Conservation (phyloP, 176 grass and related monocot genomes). For the Dendrocalamus sinicus region DNA sequence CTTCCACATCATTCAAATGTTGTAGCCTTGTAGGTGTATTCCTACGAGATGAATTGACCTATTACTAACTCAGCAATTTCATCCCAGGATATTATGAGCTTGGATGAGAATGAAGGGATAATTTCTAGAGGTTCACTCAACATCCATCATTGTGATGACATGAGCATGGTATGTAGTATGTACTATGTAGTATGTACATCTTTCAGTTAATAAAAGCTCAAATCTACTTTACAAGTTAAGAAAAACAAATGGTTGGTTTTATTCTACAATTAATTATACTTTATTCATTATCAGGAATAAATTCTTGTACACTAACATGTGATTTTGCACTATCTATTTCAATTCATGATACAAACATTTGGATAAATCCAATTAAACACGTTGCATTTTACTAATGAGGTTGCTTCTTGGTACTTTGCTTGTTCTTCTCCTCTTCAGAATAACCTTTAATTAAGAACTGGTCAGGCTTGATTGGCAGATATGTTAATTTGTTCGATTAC, state of each 20-base stretch:
- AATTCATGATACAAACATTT: not conserved
- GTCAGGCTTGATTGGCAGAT: not conserved
- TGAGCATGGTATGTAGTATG: constrained; percentile 68
- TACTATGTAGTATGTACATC: constrained; percentile 41
- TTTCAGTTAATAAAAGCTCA: constrained; percentile 19
- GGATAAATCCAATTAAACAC: not conserved
- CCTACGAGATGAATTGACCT: not conserved
- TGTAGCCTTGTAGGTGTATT: not conserved
- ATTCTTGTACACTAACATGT: not conserved
- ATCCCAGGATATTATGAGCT: constrained; percentile 78
- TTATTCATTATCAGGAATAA: not conserved
- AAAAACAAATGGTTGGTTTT: not conserved
- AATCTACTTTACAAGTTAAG: constrained; percentile 18
- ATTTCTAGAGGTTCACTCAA: constrained; percentile 68
- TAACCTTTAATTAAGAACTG: not conserved
- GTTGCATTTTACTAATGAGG: not conserved
- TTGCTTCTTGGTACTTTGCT: not conserved
- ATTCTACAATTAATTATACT: not conserved
- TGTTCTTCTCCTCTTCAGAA: not conserved
- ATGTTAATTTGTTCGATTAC: not conserved
- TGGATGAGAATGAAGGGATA: constrained; percentile 82
- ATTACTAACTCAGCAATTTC: constrained; percentile 38
- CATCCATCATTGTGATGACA: constrained; percentile 80
- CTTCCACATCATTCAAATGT: constrained; percentile 12
- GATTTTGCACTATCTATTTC: not conserved